These are phyloP conservation scores for Claviceps sp. DNA, from an alignment of 2,329 filamentous ascomycete species.

Conservation along the genomic window DNA sequence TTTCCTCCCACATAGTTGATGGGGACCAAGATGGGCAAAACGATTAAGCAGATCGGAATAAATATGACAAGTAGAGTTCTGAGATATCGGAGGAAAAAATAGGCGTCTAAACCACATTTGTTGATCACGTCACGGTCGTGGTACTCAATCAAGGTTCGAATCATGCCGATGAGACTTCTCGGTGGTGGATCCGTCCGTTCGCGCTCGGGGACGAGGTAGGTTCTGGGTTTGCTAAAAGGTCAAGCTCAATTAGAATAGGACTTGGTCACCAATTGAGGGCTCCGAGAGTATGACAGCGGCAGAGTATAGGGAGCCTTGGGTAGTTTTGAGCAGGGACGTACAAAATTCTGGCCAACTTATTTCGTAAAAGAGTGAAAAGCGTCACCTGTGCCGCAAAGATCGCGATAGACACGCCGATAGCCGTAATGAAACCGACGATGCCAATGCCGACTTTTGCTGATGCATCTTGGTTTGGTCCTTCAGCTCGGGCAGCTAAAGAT, in stretches of 20 bases:
- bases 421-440: conserved; percentile 43
- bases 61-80: conserved; percentile 77
- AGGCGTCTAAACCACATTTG: conserved; percentile 91
- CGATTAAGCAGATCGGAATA: conserved; percentile 61
- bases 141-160: conserved; percentile 51
- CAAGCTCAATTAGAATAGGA: not conserved
- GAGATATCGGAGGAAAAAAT: conserved; percentile 88
- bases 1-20: conserved; percentile 65
- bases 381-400: conserved; percentile 52
- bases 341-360: conserved; percentile 74
- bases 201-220: conserved; percentile 72
- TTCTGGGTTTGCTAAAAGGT: conserved; percentile 55
- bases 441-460: conserved; percentile 30
- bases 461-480: conserved; percentile 11
- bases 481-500: conserved; percentile 1
- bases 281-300: conserved; percentile 5
- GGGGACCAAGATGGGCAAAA: conserved; percentile 75
- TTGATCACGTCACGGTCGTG: conserved; percentile 74
- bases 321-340: conserved; percentile 25
- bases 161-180: conserved; percentile 34
- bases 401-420: conserved; percentile 46
- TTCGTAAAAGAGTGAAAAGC: conserved; percentile 63
- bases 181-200: conserved; percentile 70
- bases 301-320: not conserved
- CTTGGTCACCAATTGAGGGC: not conserved